phyloP scores from a whole-genome alignment of 2,329 filamentous ascomycete genomes.

The Malbranchea cinnamomea region DNA sequence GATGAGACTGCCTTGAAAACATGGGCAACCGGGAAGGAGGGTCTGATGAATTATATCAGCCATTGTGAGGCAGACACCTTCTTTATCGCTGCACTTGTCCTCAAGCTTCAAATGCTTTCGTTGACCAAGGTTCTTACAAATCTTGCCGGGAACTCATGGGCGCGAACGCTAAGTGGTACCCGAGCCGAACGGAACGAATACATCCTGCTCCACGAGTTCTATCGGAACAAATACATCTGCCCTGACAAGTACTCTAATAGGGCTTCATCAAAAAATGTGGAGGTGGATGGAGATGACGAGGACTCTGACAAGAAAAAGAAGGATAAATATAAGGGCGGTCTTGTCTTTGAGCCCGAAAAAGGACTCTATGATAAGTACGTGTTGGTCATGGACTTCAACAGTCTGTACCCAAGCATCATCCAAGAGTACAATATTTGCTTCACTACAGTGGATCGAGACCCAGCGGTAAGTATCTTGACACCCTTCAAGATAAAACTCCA shows the following conservation, averaged over 20 bases:
- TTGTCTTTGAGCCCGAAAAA: conserved; percentile 95
- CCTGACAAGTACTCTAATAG: conserved; percentile 84
- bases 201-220: conserved; percentile 94
- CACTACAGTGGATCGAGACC: conserved; percentile 75
- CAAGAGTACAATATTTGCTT: conserved; percentile 99
- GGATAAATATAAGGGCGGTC: conserved; percentile 96
- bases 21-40: conserved; percentile 70
- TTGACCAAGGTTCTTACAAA: conserved; percentile 93
- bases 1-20: conserved; percentile 74
- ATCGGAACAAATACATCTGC: conserved; percentile 94
- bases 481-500: neutral
- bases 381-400: conserved; percentile 99
- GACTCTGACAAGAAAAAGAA: conserved; percentile 77
- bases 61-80: conserved; percentile 94
- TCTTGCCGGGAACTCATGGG: conserved; percentile 95
- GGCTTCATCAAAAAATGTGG: conserved; percentile 55
- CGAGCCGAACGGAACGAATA: conserved; percentile 97
- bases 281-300: conserved; percentile 55
- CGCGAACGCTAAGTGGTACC: conserved; percentile 84
- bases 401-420: conserved; percentile 93
- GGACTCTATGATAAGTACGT: conserved; percentile 97
- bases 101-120: conserved; percentile 82
- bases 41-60: conserved; percentile 81
- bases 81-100: conserved; percentile 79
- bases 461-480: conserved; percentile 41